Base-by-base conservation (phyloP, 306 rosid species). In the Cucumis cinereus region DNA sequence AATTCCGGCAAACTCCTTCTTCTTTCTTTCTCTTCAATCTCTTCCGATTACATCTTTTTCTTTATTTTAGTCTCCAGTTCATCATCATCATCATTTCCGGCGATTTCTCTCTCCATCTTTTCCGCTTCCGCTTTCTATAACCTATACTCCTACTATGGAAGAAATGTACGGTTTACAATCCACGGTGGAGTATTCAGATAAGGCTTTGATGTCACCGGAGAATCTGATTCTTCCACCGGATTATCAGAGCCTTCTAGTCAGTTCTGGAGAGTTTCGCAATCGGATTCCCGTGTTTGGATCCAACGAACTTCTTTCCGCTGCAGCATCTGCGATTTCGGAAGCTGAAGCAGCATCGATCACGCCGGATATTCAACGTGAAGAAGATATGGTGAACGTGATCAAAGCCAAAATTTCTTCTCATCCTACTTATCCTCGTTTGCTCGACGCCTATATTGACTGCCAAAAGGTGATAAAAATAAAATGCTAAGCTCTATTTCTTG, bases 401-500 rank as follows among this genome's bases (percentile, higher is more conserved):
- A 95, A 95, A 76, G 89, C 98, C 17, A 88, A 82, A 86, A 95
- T 95, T 76, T 91, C 97, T 10, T 83, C 96, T 23, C 99, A 95
- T 59, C 99, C 98, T 74, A 75, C 79, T 62, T 92, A 92, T 77
- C 97, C 96, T 79, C 93, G 92, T 72, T 90, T 95, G 75, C 89
- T 95, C 56, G 86, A 90, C 75, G 96, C 99, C 33, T 92, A 95
- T 82, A 88, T 95, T 83, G 98, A 92, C 45, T 95, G 98, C 80
- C 96, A 92, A 83, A 92, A 95, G 96, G 99, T 92, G 81, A 84
- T 79, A 13, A 3, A 30, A 30, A 30, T 30, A 3, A 30, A 17
- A 14, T 1, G 15, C 22, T 62, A 30, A 8, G 24, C n/a, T 41
- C 56, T 15, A 14, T 45, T 24, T 22, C 74, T 43, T 2, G 1